Evolutionary conservation across 1,284 basidiomycete genomes (phyloP).

Genomic region (Fomitopsis betulina): DNA sequence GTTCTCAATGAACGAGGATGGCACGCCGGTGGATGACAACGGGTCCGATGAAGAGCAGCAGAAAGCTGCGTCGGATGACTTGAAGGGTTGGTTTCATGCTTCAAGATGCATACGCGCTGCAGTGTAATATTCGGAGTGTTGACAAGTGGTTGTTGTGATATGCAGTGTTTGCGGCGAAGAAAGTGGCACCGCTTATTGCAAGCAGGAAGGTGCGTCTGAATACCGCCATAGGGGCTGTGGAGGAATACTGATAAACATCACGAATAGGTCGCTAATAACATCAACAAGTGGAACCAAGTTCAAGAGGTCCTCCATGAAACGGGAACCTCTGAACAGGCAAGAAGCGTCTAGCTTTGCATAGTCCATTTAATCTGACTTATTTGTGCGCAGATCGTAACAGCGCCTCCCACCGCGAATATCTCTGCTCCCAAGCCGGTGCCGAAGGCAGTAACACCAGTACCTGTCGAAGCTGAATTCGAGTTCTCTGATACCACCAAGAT

Average conservation of each 20-base stretch:
- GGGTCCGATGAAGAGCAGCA: constrained; percentile 33
- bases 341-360: neutral
- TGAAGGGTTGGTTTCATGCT: constrained; percentile 47
- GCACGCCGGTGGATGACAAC: constrained; percentile 21
- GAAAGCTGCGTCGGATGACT: constrained; percentile 35
- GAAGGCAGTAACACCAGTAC: constrained; percentile 32
- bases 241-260: neutral
- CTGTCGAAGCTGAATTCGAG: constrained; percentile 60
- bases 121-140: constrained; percentile 20
- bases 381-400: constrained; percentile 4
- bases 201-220: constrained; percentile 75
- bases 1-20: constrained; percentile 44
- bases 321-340: neutral
- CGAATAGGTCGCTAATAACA: constrained; percentile 76
- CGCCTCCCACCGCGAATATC: constrained; percentile 20
- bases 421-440: constrained; percentile 11
- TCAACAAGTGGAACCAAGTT: constrained; percentile 93
- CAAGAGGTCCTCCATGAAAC: constrained; percentile 69
- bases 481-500: constrained; percentile 69
- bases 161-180: constrained; percentile 60
- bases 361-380: constrained; percentile 6
- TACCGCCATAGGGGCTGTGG: neutral
- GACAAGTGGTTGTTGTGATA: constrained; percentile 16
- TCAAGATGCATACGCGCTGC: constrained; percentile 14
- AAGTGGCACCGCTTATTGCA: constrained; percentile 77